phyloP scores from a whole-genome alignment of 2,329 filamentous ascomycete genomes.

The Trichoderma aggressivum region DNA sequence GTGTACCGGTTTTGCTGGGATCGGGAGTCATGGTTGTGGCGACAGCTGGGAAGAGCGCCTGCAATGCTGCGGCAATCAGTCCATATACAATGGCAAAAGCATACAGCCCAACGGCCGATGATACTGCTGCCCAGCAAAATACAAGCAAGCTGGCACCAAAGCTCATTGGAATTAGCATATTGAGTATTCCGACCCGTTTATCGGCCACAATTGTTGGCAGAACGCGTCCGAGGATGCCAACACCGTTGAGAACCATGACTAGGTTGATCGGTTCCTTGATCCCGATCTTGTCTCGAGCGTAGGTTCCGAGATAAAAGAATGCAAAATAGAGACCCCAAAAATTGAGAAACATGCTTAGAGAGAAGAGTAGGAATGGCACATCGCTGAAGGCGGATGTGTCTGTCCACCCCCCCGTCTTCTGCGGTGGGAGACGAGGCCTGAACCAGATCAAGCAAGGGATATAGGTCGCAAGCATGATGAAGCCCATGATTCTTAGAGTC shows the following conservation, averaged over 20 bases:
- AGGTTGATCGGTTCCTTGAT: neutral
- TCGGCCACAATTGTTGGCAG: slow-evolving; percentile 1
- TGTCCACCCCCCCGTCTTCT: neutral
- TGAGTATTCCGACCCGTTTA: slow-evolving; percentile 2
- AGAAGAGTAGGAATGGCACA: neutral
- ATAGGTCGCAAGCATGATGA: neutral
- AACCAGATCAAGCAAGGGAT: neutral
- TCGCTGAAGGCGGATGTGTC: neutral
- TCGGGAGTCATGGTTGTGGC: neutral
- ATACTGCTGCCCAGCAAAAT: neutral
- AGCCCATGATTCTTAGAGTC: neutral
- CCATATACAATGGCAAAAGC: slow-evolving; percentile 2
- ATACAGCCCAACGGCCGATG: neutral
- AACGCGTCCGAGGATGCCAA: slow-evolving; percentile 37
- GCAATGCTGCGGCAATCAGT: neutral
- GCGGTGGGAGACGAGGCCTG: neutral
- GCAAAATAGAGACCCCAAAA: neutral
- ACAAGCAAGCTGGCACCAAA: slow-evolving; percentile 1
- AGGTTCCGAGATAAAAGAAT: neutral
- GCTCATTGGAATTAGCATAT: slow-evolving; percentile 2
- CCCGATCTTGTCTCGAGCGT: neutral
- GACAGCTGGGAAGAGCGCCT: neutral
- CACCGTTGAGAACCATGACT: slow-evolving; percentile 45
- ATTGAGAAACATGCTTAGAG: neutral
- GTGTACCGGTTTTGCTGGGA: neutral